These are phyloP conservation scores for Ajuga reptans DNA, from an alignment of 305 asterid species.

Conservation along the genomic window DNA sequence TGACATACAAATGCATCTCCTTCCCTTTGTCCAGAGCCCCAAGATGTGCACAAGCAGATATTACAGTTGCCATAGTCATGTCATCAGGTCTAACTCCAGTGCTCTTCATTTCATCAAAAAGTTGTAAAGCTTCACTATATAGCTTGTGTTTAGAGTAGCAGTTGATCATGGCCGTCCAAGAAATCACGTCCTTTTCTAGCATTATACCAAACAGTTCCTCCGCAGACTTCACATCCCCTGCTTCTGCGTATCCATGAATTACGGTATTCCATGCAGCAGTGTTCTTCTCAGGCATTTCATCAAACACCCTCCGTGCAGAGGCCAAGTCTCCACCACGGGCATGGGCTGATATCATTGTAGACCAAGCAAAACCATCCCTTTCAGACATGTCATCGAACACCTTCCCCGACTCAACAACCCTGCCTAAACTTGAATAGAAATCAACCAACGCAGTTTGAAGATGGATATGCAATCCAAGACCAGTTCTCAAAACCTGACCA, in stretches of 20 bases:
- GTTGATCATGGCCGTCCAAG: conserved; percentile 71
- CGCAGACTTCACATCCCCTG: conserved; percentile 53
- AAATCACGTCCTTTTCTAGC: conserved; percentile 44
- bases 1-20: conserved; percentile 44
- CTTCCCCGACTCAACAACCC: too few species aligned
- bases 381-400: too few species aligned
- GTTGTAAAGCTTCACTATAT: conserved; percentile 38
- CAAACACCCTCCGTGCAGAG: conserved; percentile 43
- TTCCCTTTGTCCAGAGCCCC: conserved; percentile 44
- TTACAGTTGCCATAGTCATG: conserved; percentile 57
- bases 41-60: too few species aligned
- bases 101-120: conserved; percentile 45
- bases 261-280: conserved; percentile 54
- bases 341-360: too few species aligned
- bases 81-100: conserved; percentile 44
- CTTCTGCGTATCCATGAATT: conserved; percentile 45
- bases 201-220: conserved; percentile 39
- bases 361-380: too few species aligned
- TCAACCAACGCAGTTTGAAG: too few species aligned
- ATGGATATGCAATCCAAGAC: too few species aligned
- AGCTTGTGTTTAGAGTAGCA: conserved; percentile 42
- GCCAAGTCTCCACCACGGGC: too few species aligned
- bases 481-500: too few species aligned
- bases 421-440: too few species aligned
- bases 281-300: too few species aligned